Percentiles rank a stretch among this genome's conserved stretches.
Evolutionary conservation across 2,329 filamentous ascomycete species (phyloP).

Genomic region (Trichoderma sp.): DNA sequence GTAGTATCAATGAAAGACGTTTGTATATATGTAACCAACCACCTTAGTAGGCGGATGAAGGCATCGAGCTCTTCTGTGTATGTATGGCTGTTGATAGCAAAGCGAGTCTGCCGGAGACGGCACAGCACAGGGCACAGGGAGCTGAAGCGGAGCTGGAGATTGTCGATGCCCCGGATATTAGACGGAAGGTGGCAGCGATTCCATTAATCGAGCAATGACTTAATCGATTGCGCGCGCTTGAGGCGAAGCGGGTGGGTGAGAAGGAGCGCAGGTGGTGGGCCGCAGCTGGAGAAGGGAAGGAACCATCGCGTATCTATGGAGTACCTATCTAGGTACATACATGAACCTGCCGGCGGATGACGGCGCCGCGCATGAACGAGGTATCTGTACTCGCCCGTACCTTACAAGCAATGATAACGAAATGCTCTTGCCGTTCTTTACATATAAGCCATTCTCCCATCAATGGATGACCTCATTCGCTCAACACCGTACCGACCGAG

Average conservation of each 20-base stretch:
- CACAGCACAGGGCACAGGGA: not conserved
- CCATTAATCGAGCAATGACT: constrained; percentile 3
- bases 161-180: not conserved
- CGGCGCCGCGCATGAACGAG: not conserved
- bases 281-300: constrained; percentile 10
- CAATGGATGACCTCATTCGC: not conserved
- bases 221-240: constrained; percentile 3
- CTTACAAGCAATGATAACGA: not conserved
- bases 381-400: too few relatives aligned
- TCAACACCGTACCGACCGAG: not conserved
- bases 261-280: constrained; percentile 10
- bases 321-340: too few relatives aligned
- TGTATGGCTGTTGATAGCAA: not conserved
- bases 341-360: not conserved
- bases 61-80: not conserved
- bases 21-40: too few relatives aligned
- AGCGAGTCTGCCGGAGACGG: not conserved
- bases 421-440: not conserved
- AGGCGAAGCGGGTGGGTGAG: not conserved
- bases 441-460: not conserved
- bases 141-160: not conserved
- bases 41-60: too few relatives aligned
- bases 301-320: not conserved
- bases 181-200: not conserved
- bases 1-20: not conserved